These are phyloP conservation scores for Harringtonia lauricola DNA, from an alignment of 2,329 filamentous ascomycete genomes.

Conservation along the genomic window DNA sequence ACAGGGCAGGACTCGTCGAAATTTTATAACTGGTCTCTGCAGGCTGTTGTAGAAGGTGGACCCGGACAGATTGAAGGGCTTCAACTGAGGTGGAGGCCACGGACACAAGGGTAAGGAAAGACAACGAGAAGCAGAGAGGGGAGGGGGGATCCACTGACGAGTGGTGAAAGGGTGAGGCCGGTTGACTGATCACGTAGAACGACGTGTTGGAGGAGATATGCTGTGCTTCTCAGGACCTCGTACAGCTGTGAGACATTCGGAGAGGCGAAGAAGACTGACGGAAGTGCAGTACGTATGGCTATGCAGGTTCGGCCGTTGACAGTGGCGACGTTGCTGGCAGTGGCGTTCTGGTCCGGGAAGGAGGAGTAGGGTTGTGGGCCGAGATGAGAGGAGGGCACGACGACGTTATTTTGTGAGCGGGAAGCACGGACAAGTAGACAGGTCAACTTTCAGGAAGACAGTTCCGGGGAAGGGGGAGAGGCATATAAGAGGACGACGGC, in stretches of 20 bases:
- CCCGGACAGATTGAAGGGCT: conserved; percentile 6
- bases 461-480: not conserved
- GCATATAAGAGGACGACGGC: too few species aligned
- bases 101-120: not conserved
- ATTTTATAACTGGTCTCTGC: conserved; percentile 7
- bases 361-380: not conserved
- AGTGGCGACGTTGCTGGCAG: not conserved
- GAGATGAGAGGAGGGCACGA: not conserved
- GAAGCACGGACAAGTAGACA: not conserved
- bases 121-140: not conserved
- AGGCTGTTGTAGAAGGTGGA: conserved; percentile 2
- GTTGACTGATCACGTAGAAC: not conserved
- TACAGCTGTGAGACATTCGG: conserved; percentile 22
- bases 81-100: conserved; percentile 3
- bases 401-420: not conserved
- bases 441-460: not conserved
- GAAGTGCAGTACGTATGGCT: not conserved
- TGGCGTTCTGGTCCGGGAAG: not conserved
- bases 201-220: not conserved
- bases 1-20: conserved; percentile 1
- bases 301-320: not conserved
- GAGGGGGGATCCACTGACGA: not conserved
- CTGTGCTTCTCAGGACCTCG: conserved; percentile 20
- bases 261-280: conserved; percentile 2
- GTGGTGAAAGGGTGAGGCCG: not conserved